A percentile compares a stretch with the other conserved stretches of the same genome.
Evolutionary conservation across 257 asterid genomes (phyloP).

Genomic region (Solanum gracilifrons): DNA sequence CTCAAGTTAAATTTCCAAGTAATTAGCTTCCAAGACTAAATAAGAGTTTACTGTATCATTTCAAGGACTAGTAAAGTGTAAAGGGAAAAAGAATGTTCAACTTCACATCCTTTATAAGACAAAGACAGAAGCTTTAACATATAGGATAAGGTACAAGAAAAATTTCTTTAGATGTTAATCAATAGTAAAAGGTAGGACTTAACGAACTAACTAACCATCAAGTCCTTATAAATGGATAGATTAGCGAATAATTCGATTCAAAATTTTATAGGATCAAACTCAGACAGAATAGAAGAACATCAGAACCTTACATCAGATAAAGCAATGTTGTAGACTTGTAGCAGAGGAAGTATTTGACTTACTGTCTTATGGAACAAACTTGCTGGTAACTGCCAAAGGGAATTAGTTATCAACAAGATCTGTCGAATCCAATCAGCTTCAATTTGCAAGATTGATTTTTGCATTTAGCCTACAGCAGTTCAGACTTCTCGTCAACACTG

Average conservation of each 20-base stretch:
- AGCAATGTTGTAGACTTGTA: not conserved
- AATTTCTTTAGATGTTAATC: not conserved
- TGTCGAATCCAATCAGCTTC: not conserved
- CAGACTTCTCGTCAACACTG: not conserved
- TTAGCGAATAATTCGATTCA: not conserved
- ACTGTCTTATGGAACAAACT: not conserved
- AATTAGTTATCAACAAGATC: not conserved
- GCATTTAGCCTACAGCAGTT: not conserved
- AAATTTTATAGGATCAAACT: not conserved
- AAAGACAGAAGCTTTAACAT: not conserved
- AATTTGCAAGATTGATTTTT: not conserved
- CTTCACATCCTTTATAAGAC: not conserved
- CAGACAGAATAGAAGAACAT: not conserved
- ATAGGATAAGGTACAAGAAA: not conserved
- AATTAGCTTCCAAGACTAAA: not conserved
- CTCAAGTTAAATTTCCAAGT: not conserved
- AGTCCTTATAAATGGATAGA: not conserved
- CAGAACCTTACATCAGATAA: not conserved
- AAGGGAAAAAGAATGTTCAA: not conserved
- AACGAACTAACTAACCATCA: not conserved
- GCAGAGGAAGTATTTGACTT: not conserved
- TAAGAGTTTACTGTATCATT: not conserved
- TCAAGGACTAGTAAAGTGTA: not conserved
- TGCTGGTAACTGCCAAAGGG: not conserved
- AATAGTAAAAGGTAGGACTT: not conserved